phyloP scores from a whole-genome alignment of 495 filamentous ascomycete species.

The Cetradonia linearis region DNA sequence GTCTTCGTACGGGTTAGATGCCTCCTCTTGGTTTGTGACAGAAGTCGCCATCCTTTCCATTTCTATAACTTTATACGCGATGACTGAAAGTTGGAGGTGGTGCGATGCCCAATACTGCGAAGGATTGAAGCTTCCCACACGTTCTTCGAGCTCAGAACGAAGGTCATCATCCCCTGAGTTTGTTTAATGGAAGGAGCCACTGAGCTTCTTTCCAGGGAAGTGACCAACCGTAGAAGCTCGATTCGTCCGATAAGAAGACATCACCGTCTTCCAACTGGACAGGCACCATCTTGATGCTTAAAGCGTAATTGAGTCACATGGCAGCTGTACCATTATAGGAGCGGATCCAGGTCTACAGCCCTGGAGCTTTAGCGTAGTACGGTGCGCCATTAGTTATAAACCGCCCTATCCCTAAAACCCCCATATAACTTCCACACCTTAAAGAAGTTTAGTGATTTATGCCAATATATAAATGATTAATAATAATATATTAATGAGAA shows the following conservation, averaged over 20 bases:
- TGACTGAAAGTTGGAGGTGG: constrained; percentile 29
- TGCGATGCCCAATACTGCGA: constrained; percentile 39
- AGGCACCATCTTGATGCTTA: neutral
- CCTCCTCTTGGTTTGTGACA: constrained; percentile 20
- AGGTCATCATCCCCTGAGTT: constrained; percentile 44
- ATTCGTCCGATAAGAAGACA: constrained; percentile 49
- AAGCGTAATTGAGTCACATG: neutral
- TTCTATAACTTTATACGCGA: constrained; percentile 14
- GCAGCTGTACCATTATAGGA: neutral
- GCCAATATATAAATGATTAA: too few relatives aligned
- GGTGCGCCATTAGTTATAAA: too few relatives aligned
- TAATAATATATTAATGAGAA: too few relatives aligned
- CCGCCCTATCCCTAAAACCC: too few relatives aligned
- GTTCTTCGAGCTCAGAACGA: constrained; percentile 31
- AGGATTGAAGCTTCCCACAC: constrained; percentile 35
- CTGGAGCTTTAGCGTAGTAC: too few relatives aligned
- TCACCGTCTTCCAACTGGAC: neutral
- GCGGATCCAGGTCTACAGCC: too few relatives aligned
- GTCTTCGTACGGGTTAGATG: constrained; percentile 39
- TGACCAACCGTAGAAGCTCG: constrained; percentile 58
- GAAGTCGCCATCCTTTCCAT: neutral
- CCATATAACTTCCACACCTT: too few relatives aligned
- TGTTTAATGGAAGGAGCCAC: constrained; percentile 20
- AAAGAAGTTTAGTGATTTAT: too few relatives aligned
- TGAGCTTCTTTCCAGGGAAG: neutral